Evolutionary conservation across 805 yeast genomes (phyloP).

Genomic region (Saccharomycopsis sp.): DNA sequence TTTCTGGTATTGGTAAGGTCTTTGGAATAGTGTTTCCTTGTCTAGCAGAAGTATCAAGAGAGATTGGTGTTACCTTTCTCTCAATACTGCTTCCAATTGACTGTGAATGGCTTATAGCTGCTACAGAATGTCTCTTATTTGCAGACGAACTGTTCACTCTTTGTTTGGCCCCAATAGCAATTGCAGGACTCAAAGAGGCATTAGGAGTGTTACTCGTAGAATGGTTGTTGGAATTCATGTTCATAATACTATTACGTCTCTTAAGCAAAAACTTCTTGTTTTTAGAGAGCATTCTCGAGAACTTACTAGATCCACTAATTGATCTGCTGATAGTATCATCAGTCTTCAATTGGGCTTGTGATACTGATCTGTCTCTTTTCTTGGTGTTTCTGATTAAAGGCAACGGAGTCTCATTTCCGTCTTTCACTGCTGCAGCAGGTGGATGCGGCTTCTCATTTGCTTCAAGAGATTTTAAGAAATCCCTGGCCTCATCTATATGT

Average conservation of each 20-base stretch:
- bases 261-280: not conserved
- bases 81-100: not conserved
- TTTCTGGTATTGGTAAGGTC: not conserved
- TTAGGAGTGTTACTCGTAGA: not conserved
- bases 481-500: conserved; percentile 1
- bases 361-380: not conserved
- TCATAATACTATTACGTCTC: not conserved
- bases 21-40: not conserved
- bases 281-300: not conserved
- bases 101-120: not conserved
- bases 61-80: not conserved
- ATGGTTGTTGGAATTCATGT: not conserved
- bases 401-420: not conserved
- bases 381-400: not conserved
- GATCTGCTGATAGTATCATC: not conserved
- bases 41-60: not conserved
- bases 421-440: not conserved
- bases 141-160: not conserved
- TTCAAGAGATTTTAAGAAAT: not conserved
- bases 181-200: not conserved
- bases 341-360: not conserved
- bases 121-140: not conserved
- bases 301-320: not conserved
- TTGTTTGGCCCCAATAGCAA: not conserved
- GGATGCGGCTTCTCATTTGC: not conserved